phyloP scores from a whole-genome alignment of 257 asterid genomes.

The Solanum chmielewskii region DNA sequence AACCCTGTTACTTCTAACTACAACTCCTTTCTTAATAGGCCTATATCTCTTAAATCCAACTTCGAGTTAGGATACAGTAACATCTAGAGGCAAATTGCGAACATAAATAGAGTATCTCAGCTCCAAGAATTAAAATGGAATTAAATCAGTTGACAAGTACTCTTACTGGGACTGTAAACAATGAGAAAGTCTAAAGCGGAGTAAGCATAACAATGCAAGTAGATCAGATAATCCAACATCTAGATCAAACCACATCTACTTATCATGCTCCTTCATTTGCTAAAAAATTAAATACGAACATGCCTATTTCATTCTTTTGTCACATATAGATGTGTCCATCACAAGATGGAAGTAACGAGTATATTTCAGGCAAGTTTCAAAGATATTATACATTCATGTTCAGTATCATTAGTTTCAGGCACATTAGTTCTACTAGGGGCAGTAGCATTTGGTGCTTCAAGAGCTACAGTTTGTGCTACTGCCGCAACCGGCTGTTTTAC shows the following conservation, averaged over 20 bases:
- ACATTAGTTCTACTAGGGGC: conserved; percentile 4
- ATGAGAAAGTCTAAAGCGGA: not conserved
- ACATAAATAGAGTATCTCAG: conserved; percentile 69
- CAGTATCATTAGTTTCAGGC: conserved; percentile 29
- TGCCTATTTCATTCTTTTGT: not conserved
- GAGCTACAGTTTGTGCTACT: conserved; percentile 21
- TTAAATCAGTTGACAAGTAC: not conserved
- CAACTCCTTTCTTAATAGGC: conserved; percentile 56
- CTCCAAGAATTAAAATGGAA: conserved; percentile 16
- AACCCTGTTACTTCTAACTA: conserved; percentile 81
- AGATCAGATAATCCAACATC: not conserved
- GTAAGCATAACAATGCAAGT: not conserved
- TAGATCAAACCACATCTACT: not conserved
- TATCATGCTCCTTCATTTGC: not conserved
- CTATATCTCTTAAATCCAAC: conserved; percentile 65
- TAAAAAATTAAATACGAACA: not conserved
- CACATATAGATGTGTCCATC: not conserved
- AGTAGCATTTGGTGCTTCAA: conserved; percentile 22
- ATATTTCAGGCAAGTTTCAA: not conserved
- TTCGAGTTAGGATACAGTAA: conserved; percentile 56
- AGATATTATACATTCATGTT: conserved; percentile 45
- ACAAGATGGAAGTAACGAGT: not conserved
- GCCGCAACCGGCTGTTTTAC: conserved; percentile 30
- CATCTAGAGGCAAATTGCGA: conserved; percentile 62
- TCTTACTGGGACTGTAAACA: not conserved